Percentiles rank a stretch among this genome's conserved stretches.
Evolutionary conservation across 1,284 basidiomycete genomes (phyloP).

Genomic region (Pyrrhoderma noxium): DNA sequence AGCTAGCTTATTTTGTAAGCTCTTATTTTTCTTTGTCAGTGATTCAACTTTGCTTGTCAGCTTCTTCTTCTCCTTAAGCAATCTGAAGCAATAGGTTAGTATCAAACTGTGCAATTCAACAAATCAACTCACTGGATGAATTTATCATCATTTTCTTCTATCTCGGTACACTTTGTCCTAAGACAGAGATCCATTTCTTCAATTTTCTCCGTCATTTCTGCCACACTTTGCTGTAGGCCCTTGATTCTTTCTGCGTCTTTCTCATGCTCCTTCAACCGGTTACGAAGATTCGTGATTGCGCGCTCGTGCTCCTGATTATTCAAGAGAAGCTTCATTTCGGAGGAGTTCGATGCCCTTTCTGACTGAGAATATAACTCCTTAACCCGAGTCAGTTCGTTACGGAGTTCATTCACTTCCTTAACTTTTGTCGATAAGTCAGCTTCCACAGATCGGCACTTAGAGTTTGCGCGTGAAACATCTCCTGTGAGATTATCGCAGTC

Average conservation of each 20-base stretch:
- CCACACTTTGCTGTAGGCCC: constrained; percentile 45
- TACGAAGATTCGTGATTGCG: constrained; percentile 46
- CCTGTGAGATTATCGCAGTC: constrained; percentile 52
- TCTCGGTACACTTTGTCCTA: constrained; percentile 61
- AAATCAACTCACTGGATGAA: constrained; percentile 69
- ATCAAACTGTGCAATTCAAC: not conserved
- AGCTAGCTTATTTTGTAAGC: constrained; percentile 54
- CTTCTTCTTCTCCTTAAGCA: constrained; percentile 74
- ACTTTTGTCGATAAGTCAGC: constrained; percentile 37
- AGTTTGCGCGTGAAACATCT: constrained; percentile 54
- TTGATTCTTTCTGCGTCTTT: constrained; percentile 43
- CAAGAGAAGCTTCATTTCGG: constrained; percentile 57
- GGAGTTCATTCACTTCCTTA: constrained; percentile 33
- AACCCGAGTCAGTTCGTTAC: constrained; percentile 39
- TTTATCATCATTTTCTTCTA: constrained; percentile 74
- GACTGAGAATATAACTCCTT: constrained; percentile 39
- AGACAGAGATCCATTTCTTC: constrained; percentile 65
- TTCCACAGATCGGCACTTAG: constrained; percentile 53
- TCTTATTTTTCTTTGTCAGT: constrained; percentile 62
- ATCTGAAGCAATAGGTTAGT: constrained; percentile 33
- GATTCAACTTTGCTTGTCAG: constrained; percentile 58
- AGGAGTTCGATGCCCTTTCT: constrained; percentile 51
- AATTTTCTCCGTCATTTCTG: constrained; percentile 59
- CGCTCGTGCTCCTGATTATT: constrained; percentile 58
- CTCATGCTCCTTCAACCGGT: constrained; percentile 47